A percentile compares a stretch with the other conserved stretches of the same genome.
These are phyloP conservation scores for Rhinocladiella mackenziei DNA, from an alignment of 2,329 filamentous ascomycete genomes.

Conservation along the genomic window DNA sequence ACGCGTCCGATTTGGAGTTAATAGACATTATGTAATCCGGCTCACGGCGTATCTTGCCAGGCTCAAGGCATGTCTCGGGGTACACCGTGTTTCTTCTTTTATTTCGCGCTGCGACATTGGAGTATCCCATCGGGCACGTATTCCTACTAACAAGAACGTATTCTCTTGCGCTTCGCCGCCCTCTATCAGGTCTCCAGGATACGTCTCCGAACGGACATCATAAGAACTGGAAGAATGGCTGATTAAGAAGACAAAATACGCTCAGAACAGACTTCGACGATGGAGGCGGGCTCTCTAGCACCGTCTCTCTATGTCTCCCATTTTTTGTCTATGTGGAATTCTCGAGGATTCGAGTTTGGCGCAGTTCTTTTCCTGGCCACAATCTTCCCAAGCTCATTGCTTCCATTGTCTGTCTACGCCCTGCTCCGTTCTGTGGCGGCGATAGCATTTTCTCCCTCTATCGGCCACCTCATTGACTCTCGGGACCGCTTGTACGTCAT, in stretches of 20 bases:
- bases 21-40: slow-evolving; percentile 2
- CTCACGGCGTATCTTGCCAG: neutral
- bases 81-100: too few relatives aligned
- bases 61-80: too few relatives aligned
- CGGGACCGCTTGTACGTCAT: slow-evolving; percentile 51
- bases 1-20: too few relatives aligned
- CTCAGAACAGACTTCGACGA: too few relatives aligned
- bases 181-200: too few relatives aligned
- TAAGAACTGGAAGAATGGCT: too few relatives aligned
- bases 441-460: slow-evolving; percentile 54
- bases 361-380: slow-evolving; percentile 57
- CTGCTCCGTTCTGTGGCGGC: slow-evolving; percentile 57
- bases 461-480: slow-evolving; percentile 59
- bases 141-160: too few relatives aligned
- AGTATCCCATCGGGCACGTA: too few relatives aligned
- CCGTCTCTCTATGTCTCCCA: slow-evolving; percentile 55
- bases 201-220: too few relatives aligned
- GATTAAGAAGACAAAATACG: too few relatives aligned
- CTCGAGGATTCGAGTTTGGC: slow-evolving; percentile 61
- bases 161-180: too few relatives aligned
- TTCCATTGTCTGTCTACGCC: slow-evolving; percentile 67
- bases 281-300: neutral
- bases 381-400: slow-evolving; percentile 56
- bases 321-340: slow-evolving; percentile 61
- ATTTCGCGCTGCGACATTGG: too few relatives aligned